Percentiles rank a stretch among this genome's conserved stretches.
These are phyloP conservation scores for Aspergillus terreus DNA, from an alignment of 2,329 filamentous ascomycete genomes.

Conservation along the genomic window DNA sequence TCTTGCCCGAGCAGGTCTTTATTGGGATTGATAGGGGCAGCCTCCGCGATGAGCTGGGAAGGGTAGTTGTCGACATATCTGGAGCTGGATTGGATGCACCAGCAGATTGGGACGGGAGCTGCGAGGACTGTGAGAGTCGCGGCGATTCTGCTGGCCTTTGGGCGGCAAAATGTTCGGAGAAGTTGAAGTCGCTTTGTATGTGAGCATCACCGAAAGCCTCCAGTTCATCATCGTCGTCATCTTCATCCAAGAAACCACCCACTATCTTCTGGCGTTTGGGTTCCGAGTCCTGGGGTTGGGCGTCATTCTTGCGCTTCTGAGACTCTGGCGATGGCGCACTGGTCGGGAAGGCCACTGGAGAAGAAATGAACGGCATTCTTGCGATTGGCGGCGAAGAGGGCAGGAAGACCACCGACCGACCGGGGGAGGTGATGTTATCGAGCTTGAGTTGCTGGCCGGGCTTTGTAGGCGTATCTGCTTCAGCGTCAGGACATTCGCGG, in stretches of 20 bases:
- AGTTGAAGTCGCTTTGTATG: slow-evolving; percentile 25
- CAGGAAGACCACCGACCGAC: slow-evolving; percentile 15
- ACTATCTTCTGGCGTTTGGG: slow-evolving; percentile 40
- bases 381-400: slow-evolving; percentile 31
- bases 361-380: slow-evolving; percentile 42
- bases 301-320: slow-evolving; percentile 40
- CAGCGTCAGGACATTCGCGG: slow-evolving; percentile 3
- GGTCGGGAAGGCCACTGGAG: slow-evolving; percentile 34
- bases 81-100: slow-evolving; percentile 1
- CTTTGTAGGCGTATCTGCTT: slow-evolving; percentile 38
- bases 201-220: slow-evolving; percentile 27
- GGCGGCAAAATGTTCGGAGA: slow-evolving; percentile 22
- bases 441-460: slow-evolving; percentile 12
- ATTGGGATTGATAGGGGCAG: slow-evolving; percentile 28
- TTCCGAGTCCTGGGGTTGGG: slow-evolving; percentile 24
- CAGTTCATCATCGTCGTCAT: slow-evolving; percentile 34
- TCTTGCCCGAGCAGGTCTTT: slow-evolving; percentile 48
- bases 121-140: slow-evolving; percentile 8
- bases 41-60: slow-evolving; percentile 12
- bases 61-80: background rate
- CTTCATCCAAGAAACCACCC: slow-evolving; percentile 42
- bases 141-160: slow-evolving; percentile 16
- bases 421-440: slow-evolving; percentile 10
- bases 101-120: slow-evolving; percentile 1
- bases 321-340: slow-evolving; percentile 33